Evolutionary conservation across 2,329 filamentous ascomycete genomes (phyloP).

Genomic region (Exophiala aquamarina): DNA sequence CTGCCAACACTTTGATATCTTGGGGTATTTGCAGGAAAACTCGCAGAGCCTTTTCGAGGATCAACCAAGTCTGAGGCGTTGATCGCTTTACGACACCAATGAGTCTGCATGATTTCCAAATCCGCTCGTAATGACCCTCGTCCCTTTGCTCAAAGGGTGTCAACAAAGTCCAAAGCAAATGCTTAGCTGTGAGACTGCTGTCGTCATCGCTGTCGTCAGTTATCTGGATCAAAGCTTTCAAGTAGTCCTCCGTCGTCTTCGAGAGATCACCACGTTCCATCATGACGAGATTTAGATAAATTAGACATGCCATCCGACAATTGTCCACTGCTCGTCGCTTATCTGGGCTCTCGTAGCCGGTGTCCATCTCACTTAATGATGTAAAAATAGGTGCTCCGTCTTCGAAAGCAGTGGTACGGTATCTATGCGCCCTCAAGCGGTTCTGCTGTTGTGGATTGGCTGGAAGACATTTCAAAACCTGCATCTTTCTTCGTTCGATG

Average conservation of each 20-base stretch:
- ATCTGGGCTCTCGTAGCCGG: constrained; percentile 9
- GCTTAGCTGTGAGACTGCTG: constrained; percentile 14
- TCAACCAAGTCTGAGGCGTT: constrained; percentile 5
- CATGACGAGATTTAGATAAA: constrained; percentile 15
- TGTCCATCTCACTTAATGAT: constrained; percentile 3
- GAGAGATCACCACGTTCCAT: constrained; percentile 16
- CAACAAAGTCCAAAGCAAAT: constrained; percentile 17
- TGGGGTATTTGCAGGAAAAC: constrained; percentile 9
- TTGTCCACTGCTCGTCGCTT: constrained; percentile 14
- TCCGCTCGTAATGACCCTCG: constrained; percentile 5
- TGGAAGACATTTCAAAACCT: constrained; percentile 9
- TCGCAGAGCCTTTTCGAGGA: constrained; percentile 10
- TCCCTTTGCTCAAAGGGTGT: neutral
- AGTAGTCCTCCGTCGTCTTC: constrained; percentile 4
- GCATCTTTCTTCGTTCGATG: constrained; percentile 6
- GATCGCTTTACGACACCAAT: constrained; percentile 12
- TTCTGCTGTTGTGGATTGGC: constrained; percentile 12
- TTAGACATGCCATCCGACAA: constrained; percentile 17
- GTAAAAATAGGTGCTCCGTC: constrained; percentile 1
- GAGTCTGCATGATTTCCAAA: constrained; percentile 15
- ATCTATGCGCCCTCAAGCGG: neutral
- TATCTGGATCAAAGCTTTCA: constrained; percentile 9
- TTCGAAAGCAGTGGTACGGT: constrained; percentile 8
- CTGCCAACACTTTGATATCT: constrained; percentile 1
- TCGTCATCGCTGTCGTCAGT: constrained; percentile 14